Evolutionary conservation across 345 rosid genomes (phyloP).

Genomic region (Aquilaria yunnanensis): DNA sequence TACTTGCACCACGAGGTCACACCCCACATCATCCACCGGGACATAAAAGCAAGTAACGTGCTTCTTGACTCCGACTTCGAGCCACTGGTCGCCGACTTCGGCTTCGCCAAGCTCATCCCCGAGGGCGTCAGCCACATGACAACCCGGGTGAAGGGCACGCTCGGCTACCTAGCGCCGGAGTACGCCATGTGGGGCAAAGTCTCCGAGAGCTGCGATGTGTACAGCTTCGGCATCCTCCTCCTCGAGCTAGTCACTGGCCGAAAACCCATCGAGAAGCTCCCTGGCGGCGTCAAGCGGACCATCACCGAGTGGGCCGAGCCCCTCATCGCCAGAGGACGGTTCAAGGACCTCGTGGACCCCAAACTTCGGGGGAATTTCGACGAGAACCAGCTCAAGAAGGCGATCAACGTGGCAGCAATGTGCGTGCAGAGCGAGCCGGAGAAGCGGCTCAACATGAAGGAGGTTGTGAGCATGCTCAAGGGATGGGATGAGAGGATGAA

Average conservation of each 20-base stretch:
- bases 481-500: conserved; percentile 39
- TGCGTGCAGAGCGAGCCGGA: conserved; percentile 72
- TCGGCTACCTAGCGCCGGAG: conserved; percentile 84
- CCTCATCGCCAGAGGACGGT: conserved; percentile 37
- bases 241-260: conserved; percentile 67
- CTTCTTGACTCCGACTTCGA: conserved; percentile 69
- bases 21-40: conserved; percentile 57
- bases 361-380: conserved; percentile 58
- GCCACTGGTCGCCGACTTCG: conserved; percentile 85
- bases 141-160: conserved; percentile 63
- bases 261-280: conserved; percentile 69
- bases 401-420: conserved; percentile 48
- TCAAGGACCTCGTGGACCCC: conserved; percentile 67
- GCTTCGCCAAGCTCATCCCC: conserved; percentile 78
- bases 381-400: conserved; percentile 53
- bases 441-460: conserved; percentile 69
- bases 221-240: conserved; percentile 77
- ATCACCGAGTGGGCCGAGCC: conserved; percentile 87
- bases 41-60: conserved; percentile 56
- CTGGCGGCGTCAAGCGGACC: conserved; percentile 56
- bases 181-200: conserved; percentile 84
- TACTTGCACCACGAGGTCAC: conserved; percentile 69
- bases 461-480: conserved; percentile 61
- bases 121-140: conserved; percentile 76
- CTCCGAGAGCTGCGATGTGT: conserved; percentile 79